Base-by-base conservation (phyloP, 192 early-diverging fungal species). In the Anaeromyces robustus region DNA sequence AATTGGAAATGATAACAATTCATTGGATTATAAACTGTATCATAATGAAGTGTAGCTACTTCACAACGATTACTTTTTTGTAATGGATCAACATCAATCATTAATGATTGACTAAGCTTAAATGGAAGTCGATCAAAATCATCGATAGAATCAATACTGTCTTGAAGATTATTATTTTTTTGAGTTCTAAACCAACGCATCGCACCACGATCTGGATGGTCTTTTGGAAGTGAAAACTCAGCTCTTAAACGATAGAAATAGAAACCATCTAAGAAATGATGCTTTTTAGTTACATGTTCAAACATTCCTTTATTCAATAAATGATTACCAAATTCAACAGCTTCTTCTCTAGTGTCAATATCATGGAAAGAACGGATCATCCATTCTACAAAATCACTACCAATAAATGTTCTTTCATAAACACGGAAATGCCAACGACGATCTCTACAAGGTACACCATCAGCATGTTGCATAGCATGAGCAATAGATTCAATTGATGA, bases 1-100 rank as follows among this genome's bases (percentile, higher is more conserved):
- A 99, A 82, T 82, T 96, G 94, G 78, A 98, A 92, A 81, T 98
- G 96, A 82, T 95, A 99, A 83, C 95, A 95, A 78, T 93, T 90
- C 79, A 89, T 88, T 28, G 95, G 89, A 81, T 97, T 97, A 85
- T 97, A 93, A 29, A 94, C 87, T 7, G 94, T 92, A 82, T 99
- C 97, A 80, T 95, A 92, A 81, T 99, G 96, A 77, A 99, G 83
- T 77, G 93, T 83, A 2, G 95, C 97, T 6, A 91, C 90, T 85
- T 99, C 96, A 29, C 89, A 90, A 14, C 96, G 88, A 30, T 92
- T 88, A 52, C 92, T 94, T 79, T 88, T 85, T 68, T 92, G 92
- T 79, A 88, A 88, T n/a, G 90, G 91, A 83, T 98, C 96, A 30
- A 97, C 86, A 83, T 97, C 93, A 82, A 99, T 91, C 16, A 89